Base-by-base conservation (phyloP, 2,329 filamentous ascomycete genomes). In the Trichoderma oligosporum region DNA sequence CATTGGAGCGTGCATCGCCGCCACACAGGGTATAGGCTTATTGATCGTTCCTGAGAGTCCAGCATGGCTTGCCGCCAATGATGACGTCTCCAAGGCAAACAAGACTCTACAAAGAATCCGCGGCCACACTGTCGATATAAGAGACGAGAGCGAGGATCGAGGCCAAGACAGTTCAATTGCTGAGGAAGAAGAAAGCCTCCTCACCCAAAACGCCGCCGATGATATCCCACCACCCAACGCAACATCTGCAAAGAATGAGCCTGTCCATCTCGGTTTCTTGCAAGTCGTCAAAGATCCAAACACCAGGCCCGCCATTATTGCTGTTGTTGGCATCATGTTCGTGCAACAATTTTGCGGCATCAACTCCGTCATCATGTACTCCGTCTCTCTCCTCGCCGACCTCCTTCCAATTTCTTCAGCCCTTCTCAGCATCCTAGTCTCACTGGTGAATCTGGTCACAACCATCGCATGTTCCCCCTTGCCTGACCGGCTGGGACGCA, bases 341-440 rank as follows among this genome's bases (percentile, higher is more conserved):
- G 87, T 89, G 1, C 94, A 97, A 70, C 94, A 99, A 71, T 79
- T 97, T 35, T 93, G 89, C 58, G 93, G 91, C 45, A 93, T 97
- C 75, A 97, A 99, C 80, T 93, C 88, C 58, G 93, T 97, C 68
- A 88, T 97, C 73, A 97, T 99, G 92, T 99, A 99, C 73, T 96
- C 92, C 2, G 94, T 97, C 5, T 91, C 89, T 0, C 84, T 99
- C 1, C 82, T 99, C 12, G 84, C 88, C 29, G 85, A 85, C 61
- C 81, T 97, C 1, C 82, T 99, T 0, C 88, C 90, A 3, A 83
- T 91, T 45, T 91, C 86, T 61, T 93, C 92, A 0, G 87, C 88
- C 0, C 75, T 95, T 1, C 80, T 99, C 52, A 96, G 93, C 55
- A 93, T 97, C 60, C 75, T 89, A 55, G 91, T 97, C 59, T 96